Evolutionary conservation across 1,284 basidiomycete species (phyloP), one percentile per base, ranked within the genome.

Genomic region (Serendipita sp.): DNA sequence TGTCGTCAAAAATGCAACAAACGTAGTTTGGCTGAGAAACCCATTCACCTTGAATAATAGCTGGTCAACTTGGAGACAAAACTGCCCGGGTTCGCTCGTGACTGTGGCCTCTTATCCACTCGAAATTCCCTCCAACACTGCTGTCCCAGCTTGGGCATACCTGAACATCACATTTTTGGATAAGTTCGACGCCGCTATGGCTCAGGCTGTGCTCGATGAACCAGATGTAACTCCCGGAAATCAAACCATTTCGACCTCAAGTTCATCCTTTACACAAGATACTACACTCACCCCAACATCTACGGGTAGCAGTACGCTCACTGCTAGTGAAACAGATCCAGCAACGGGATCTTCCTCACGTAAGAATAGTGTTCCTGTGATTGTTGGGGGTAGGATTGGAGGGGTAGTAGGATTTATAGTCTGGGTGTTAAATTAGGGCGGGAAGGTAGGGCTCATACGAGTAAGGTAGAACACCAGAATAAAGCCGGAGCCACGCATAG

Each of bases 131-230:
- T 35, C 22, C 6, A 49, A 41, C 13, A 63, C 62, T 2, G 35
- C 49, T 3, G 42, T 65, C 15, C 64, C 64, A 29, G 61, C 64
- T 32, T 65, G 64, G 64, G 64, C 64, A n/a, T 65, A 60, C 50
- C 50, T 61, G 50, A 53, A 65, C 44, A 43, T 63, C n/a, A 44
- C 32, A 6, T 32, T 35, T n/a, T 30, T 26, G 30, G 64, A 65
- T 43, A 44, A 5, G 29, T 65, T 63, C 32, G 42, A 58, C 35
- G 26, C 62, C 22, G 35, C 50, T 17, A 10, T 34, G 5, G 62
- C 64, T 12, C 42, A 44, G 29, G 45, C 45, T 10, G 17, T 35
- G 32, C 10, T 35, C 53, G 34, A n/a, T n/a, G 22, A 58, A 26
- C 53, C 53, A 34, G 53, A 58, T 6, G n/a, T 17, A 10, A 6